Evolutionary conservation across 306 rosid species (phyloP).

Genomic region (Mimosa bimucronata): DNA sequence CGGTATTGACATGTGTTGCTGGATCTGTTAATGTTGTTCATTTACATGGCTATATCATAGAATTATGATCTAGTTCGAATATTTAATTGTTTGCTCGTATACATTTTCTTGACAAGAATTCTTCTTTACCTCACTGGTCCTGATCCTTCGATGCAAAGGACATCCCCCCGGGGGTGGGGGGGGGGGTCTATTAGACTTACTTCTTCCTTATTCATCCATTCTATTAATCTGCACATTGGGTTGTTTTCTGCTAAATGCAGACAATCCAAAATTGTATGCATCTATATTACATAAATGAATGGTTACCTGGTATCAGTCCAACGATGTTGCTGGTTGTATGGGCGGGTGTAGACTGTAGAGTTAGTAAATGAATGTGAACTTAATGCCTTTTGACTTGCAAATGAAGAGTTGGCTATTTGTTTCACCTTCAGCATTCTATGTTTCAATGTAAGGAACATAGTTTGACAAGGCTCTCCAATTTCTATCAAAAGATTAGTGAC

Average conservation of each 20-base stretch:
- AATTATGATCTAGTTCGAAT: conserved; percentile 26
- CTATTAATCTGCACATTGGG: neutral
- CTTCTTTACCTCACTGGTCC: neutral
- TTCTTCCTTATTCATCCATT: too few species aligned
- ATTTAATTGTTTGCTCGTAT: neutral
- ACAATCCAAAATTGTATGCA: neutral
- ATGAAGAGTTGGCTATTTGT: conserved; percentile 11
- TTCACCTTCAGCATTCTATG: neutral
- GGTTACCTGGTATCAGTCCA: neutral
- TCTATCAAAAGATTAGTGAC: neutral
- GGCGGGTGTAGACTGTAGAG: neutral
- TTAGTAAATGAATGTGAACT: conserved; percentile 1
- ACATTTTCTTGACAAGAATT: conserved; percentile 21
- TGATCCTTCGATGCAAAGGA: too few species aligned
- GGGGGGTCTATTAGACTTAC: too few species aligned
- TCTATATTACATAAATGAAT: neutral
- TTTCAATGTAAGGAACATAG: neutral
- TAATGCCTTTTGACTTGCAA: conserved; percentile 4
- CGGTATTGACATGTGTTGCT: conserved; percentile 52
- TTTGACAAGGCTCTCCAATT: neutral
- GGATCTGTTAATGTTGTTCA: conserved; percentile 7
- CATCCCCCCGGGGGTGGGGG: too few species aligned
- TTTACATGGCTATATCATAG: neutral
- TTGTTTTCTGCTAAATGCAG: neutral
- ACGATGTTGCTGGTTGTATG: neutral